Evolutionary conservation across 1,284 basidiomycete genomes (phyloP).

Genomic region (Phellopilus nigrolimitatus): DNA sequence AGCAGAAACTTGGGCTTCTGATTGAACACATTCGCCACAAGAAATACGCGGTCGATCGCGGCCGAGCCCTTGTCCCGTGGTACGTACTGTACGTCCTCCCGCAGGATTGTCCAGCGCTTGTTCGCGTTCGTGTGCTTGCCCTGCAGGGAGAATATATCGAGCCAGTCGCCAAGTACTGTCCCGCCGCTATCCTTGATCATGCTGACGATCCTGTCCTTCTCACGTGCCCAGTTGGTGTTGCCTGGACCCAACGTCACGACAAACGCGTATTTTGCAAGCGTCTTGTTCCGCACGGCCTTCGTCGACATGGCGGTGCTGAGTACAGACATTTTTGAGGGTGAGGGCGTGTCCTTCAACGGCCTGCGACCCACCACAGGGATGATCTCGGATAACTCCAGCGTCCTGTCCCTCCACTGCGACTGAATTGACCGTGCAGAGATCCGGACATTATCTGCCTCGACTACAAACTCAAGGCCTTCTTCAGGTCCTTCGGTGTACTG

Average conservation of each 20-base stretch:
- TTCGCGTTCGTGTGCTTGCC: conserved; percentile 39
- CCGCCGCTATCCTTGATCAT: conserved; percentile 56
- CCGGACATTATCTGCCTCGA: conserved; percentile 35
- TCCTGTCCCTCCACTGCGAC: conserved; percentile 50
- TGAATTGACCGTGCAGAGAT: conserved; percentile 45
- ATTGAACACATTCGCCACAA: conserved; percentile 58
- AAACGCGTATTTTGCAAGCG: conserved; percentile 44
- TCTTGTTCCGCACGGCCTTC: conserved; percentile 29
- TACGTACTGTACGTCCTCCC: conserved; percentile 44
- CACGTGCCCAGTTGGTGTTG: conserved; percentile 23
- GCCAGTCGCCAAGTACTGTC: conserved; percentile 59
- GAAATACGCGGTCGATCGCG: conserved; percentile 51
- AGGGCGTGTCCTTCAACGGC: conserved; percentile 32
- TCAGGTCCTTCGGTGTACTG: conserved; percentile 36
- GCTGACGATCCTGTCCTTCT: conserved; percentile 37
- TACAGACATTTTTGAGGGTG: conserved; percentile 40
- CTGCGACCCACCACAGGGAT: conserved; percentile 35
- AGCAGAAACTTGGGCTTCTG: conserved; percentile 77
- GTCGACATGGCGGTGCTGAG: conserved; percentile 28
- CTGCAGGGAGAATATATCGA: conserved; percentile 57
- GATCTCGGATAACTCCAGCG: conserved; percentile 36
- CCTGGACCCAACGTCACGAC: conserved; percentile 41
- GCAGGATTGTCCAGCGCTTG: conserved; percentile 49
- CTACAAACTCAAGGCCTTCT: conserved; percentile 28
- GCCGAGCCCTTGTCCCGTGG: conserved; percentile 33